phyloP scores from a whole-genome alignment of 2,329 filamentous ascomycete genomes.

The Claviceps humidiphila region DNA sequence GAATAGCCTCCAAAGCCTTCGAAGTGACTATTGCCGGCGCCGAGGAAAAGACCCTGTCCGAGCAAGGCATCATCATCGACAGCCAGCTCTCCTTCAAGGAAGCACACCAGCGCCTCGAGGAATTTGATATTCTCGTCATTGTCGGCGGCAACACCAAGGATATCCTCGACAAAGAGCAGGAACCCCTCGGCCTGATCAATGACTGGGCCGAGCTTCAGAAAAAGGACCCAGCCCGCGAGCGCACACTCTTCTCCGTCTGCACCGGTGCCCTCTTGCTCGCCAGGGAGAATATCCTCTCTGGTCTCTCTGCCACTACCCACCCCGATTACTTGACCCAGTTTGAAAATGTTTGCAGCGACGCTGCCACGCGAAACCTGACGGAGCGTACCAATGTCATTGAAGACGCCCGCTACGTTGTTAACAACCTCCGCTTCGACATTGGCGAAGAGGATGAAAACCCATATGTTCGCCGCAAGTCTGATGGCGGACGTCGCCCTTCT shows the following conservation, averaged over 20 bases:
- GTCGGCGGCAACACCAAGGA: slow-evolving; percentile 55
- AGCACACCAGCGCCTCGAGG: slow-evolving; percentile 57
- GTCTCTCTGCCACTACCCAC: slow-evolving; percentile 71
- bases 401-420: slow-evolving; percentile 72
- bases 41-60: slow-evolving; percentile 41
- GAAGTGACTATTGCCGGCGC: slow-evolving; percentile 41
- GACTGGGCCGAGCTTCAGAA: slow-evolving; percentile 70
- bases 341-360: slow-evolving; percentile 68
- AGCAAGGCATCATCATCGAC: slow-evolving; percentile 55
- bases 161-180: slow-evolving; percentile 52
- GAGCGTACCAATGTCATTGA: slow-evolving; percentile 76
- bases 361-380: slow-evolving; percentile 52
- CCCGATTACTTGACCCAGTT: slow-evolving; percentile 68
- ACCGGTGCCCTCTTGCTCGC: slow-evolving; percentile 69
- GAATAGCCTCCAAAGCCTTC: slow-evolving; percentile 40
- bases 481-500: slow-evolving; percentile 46
- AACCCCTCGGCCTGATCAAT: slow-evolving; percentile 60
- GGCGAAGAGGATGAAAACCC: slow-evolving; percentile 72
- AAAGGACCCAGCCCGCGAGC: slow-evolving; percentile 65
- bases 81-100: slow-evolving; percentile 70
- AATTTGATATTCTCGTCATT: slow-evolving; percentile 69
- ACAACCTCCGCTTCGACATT: slow-evolving; percentile 79
- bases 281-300: slow-evolving; percentile 62
- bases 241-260: slow-evolving; percentile 68
- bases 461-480: slow-evolving; percentile 65